A percentile compares a stretch with the other conserved stretches of the same genome.
Conservation (phyloP, 805 yeast species). For the Candida silvatica region DNA sequence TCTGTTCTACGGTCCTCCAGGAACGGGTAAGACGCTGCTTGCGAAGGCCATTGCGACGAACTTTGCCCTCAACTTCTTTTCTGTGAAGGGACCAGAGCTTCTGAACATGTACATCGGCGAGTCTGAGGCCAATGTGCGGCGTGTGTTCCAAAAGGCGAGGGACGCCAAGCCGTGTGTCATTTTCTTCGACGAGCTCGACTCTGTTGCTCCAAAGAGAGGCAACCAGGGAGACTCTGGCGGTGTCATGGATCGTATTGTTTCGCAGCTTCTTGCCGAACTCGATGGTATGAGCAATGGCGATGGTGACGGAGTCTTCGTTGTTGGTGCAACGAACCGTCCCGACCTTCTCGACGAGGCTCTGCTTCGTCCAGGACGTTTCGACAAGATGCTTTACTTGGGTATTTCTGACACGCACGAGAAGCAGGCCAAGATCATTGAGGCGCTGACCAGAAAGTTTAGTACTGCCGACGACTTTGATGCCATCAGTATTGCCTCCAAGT, state of each 20-base stretch:
- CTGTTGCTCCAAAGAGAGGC: constrained; percentile 97
- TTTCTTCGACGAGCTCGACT: constrained; percentile 94
- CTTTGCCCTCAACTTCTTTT: constrained; percentile 87
- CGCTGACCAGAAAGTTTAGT: constrained; percentile 77
- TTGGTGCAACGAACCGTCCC: constrained; percentile 98
- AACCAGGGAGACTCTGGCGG: constrained; percentile 99
- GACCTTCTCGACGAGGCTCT: constrained; percentile 92
- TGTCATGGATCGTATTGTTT: constrained; percentile 97
- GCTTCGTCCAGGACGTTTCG: constrained; percentile 90
- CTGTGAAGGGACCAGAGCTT: constrained; percentile 96
- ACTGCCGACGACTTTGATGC: constrained; percentile 55
- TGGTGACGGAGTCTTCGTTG: constrained; percentile 87
- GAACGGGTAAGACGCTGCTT: constrained; percentile 91
- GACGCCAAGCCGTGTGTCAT: constrained; percentile 98
- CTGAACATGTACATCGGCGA: constrained; percentile 98
- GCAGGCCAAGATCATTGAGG: constrained; percentile 77
- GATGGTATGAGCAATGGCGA: constrained; percentile 92
- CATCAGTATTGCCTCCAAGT: constrained; percentile 47
- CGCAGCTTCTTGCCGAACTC: constrained; percentile 87
- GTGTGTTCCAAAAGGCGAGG: constrained; percentile 88
- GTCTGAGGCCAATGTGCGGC: constrained; percentile 93
- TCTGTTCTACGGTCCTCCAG: constrained; percentile 96
- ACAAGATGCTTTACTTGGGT: constrained; percentile 89
- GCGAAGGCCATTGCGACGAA: constrained; percentile 98
- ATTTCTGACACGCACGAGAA: constrained; percentile 86